Evolutionary conservation across 148 eudicot genomes (phyloP).

Genomic region (Silene conica): DNA sequence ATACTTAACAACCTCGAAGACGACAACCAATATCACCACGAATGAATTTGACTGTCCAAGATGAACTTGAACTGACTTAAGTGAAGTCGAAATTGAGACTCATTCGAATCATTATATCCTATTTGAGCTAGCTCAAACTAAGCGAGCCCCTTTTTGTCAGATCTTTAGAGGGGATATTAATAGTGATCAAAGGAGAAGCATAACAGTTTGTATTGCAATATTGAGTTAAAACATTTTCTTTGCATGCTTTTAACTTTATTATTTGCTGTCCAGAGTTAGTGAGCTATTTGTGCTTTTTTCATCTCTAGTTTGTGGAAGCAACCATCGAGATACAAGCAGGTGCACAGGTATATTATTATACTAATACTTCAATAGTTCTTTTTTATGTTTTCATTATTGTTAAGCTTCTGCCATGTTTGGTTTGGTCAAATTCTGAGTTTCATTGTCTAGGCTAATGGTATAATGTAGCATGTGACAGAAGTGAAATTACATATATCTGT

Average conservation of each 20-base stretch:
- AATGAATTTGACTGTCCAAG: too few relatives aligned
- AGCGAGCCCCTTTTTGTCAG: neutral
- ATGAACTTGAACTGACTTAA: too few relatives aligned
- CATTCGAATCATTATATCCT: neutral
- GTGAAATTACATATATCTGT: neutral
- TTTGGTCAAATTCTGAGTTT: neutral
- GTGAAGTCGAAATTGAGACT: neutral
- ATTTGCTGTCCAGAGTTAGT: slow-evolving; percentile 11
- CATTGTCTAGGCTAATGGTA: neutral
- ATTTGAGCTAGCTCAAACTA: neutral
- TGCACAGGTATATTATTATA: slow-evolving; percentile 43
- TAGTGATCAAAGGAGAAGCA: neutral
- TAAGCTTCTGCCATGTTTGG: neutral
- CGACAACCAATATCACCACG: too few relatives aligned
- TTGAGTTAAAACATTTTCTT: neutral
- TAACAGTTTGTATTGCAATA: neutral
- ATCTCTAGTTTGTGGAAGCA: slow-evolving; percentile 89
- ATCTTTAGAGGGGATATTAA: neutral
- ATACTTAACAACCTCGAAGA: too few relatives aligned
- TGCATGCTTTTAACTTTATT: slow-evolving; percentile 1
- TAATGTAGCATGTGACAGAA: neutral
- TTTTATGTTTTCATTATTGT: neutral
- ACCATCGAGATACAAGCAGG: slow-evolving; percentile 59
- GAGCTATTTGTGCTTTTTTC: slow-evolving; percentile 14
- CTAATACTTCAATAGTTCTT: neutral